Base-by-base conservation (phyloP, 306 rosid genomes). In the Sesbania bispinosa region DNA sequence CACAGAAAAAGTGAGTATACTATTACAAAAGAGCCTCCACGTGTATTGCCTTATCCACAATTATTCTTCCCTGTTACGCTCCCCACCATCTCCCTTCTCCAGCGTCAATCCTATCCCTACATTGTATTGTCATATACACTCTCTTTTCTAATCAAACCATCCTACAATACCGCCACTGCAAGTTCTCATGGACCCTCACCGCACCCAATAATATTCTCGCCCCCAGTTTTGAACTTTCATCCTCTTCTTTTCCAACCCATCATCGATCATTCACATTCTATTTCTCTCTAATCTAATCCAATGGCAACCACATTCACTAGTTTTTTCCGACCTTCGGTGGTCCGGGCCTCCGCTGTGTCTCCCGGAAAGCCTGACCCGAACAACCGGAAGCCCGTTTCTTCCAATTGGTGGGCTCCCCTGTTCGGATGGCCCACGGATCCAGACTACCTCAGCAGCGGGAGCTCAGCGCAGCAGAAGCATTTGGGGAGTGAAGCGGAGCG, bases 401-500 rank as follows among this genome's bases (percentile, higher is more conserved):
- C 82, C 50, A 87, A 70, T 54, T 89, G 96, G 96, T 89, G 93
- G 96, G 10, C 81, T 1, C 96, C 96, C 8, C 42, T 89, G 26
- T 87, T 85, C 41, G 89, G 89, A 9, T 81, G 77, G 84, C 66
- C 90, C 1, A 61, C 93, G 14, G 88, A 89, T 21, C 84, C 96
- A 0, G 96, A 89, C 54, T 89, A 89, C 82, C 67, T 89, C 41
- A 48, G 78, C 24, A 32, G 36, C 35, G 2, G 51, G 26, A 16
- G 8, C 16, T 16, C 76, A 4, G 1, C 67, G 0, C 52, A 5
- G 2, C 48, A 67, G 7, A 1, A 24, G 7, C 66, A 77, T n/a
- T n/a, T n/a, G 19, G 79, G 32, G 3, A n/a, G n/a, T 39, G 81
- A 46, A 4, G 2, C 50, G 0, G 84, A 63, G 8, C 73, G 75